These are phyloP conservation scores for Ploettnerulaceae sp. DNA, from an alignment of 2,329 filamentous ascomycete genomes.

Conservation along the genomic window DNA sequence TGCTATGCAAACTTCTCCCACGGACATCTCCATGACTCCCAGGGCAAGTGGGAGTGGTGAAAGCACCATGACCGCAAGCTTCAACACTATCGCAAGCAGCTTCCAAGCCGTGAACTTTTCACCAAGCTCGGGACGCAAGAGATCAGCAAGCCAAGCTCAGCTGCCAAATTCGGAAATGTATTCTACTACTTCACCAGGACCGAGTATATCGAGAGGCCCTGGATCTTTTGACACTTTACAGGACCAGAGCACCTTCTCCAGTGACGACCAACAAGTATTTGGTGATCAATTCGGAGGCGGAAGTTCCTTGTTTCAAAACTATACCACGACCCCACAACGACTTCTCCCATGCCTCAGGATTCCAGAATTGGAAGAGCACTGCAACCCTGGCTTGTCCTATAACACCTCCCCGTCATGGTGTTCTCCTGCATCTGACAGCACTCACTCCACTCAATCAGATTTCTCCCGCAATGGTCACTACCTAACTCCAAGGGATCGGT, in stretches of 20 bases:
- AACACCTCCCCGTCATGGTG: slow-evolving; percentile 32
- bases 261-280: slow-evolving; percentile 18
- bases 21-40: slow-evolving; percentile 23
- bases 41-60: slow-evolving; percentile 25
- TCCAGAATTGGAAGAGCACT: slow-evolving; percentile 30
- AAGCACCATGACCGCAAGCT: slow-evolving; percentile 23
- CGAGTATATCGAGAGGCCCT: slow-evolving; percentile 13
- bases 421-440: slow-evolving; percentile 32
- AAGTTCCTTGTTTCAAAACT: slow-evolving; percentile 16
- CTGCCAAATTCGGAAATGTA: slow-evolving; percentile 22
- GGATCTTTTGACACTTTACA: slow-evolving; percentile 18
- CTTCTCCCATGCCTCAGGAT: slow-evolving; percentile 29
- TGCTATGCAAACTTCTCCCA: slow-evolving; percentile 19
- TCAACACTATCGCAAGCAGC: slow-evolving; percentile 21
- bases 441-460: slow-evolving; percentile 31
- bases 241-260: slow-evolving; percentile 12
- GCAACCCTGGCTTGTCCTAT: slow-evolving; percentile 27
- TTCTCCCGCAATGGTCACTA: slow-evolving; percentile 23
- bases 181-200: slow-evolving; percentile 20
- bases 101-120: slow-evolving; percentile 27
- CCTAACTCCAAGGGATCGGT: slow-evolving; percentile 23
- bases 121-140: slow-evolving; percentile 16
- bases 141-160: slow-evolving; percentile 21
- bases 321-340: slow-evolving; percentile 22
- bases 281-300: slow-evolving; percentile 16